phyloP scores from a whole-genome alignment of 1,284 basidiomycete species.

The Ceratobasidium sp. region DNA sequence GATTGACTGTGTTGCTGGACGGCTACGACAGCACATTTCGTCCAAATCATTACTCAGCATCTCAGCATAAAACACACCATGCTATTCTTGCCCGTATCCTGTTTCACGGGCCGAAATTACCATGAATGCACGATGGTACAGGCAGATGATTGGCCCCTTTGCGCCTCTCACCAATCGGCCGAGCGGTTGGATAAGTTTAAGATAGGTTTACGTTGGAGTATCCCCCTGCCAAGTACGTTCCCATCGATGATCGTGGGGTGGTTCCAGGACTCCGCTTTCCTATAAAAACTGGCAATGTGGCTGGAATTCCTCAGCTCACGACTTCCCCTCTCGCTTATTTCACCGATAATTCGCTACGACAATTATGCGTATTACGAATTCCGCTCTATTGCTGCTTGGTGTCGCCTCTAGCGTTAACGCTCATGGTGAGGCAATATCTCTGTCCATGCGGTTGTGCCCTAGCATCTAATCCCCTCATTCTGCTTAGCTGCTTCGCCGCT shows the following conservation, averaged over 20 bases:
- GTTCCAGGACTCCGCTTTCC: neutral
- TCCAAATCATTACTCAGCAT: neutral
- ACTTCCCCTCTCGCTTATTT: neutral
- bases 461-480: neutral
- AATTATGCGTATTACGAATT: constrained; percentile 8
- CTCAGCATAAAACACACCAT: neutral
- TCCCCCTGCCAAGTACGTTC: constrained; percentile 16
- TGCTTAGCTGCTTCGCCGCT: constrained; percentile 40
- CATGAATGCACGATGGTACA: neutral
- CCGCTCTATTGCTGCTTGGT: neutral
- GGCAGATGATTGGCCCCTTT: neutral
- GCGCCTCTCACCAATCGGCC: constrained; percentile 17
- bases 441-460: neutral
- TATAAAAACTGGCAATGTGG: neutral
- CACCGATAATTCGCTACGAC: neutral
- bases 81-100: neutral
- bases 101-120: neutral
- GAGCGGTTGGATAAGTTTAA: neutral
- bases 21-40: no score
- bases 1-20: neutral
- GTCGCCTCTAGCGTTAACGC: constrained; percentile 16
- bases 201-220: neutral
- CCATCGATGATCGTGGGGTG: neutral
- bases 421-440: constrained; percentile 6
- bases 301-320: neutral